phyloP scores from a whole-genome alignment of 768 basidiomycete species.

The Mycena latifolia region DNA sequence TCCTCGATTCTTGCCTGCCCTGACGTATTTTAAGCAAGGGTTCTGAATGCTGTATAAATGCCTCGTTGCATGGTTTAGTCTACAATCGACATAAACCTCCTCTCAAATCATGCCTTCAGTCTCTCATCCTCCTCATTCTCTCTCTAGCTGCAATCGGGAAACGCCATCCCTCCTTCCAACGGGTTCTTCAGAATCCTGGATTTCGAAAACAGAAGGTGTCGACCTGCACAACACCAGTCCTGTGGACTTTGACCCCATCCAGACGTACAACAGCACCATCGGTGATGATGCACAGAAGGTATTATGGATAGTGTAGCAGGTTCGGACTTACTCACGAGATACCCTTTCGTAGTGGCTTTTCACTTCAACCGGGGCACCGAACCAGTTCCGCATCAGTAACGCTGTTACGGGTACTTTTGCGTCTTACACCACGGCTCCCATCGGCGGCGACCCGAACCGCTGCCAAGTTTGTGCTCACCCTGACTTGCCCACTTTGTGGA shows the following conservation, averaged over 20 bases:
- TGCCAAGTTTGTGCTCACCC: constrained; percentile 1
- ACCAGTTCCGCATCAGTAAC: constrained; percentile 6
- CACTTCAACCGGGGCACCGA: background rate
- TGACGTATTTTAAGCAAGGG: no score
- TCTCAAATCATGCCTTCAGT: no score
- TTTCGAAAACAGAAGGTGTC: constrained; percentile 3
- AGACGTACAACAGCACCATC: background rate
- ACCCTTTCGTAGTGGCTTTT: background rate
- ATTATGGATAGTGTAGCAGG: background rate
- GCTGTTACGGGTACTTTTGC: background rate
- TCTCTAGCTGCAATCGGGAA: background rate
- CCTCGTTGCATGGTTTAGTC: no score
- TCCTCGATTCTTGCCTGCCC: no score
- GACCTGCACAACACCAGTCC: background rate
- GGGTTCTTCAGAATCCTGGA: constrained; percentile 3
- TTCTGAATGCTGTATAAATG: no score
- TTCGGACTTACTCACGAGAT: background rate
- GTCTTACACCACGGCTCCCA: constrained; percentile 6
- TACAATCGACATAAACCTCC: no score
- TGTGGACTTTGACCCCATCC: constrained; percentile 4
- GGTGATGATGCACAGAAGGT: background rate
- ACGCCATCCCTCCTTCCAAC: constrained; percentile 2
- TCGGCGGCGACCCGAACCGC: background rate
- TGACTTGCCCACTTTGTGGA: background rate
- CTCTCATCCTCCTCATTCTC: background rate